Base-by-base conservation (phyloP, 768 basidiomycete species). In the Phaffia australis region DNA sequence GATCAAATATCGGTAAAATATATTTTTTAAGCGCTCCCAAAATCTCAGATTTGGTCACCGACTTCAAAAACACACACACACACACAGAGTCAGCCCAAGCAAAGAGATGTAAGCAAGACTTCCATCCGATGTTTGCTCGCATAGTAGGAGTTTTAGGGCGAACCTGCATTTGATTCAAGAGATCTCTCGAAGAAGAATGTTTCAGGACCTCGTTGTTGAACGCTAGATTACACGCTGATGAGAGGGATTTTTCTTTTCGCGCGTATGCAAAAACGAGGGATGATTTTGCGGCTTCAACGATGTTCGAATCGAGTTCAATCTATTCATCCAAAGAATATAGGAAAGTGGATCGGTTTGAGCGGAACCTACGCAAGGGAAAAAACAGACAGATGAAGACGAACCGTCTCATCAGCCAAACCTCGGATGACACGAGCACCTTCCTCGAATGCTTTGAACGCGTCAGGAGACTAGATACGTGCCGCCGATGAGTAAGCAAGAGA, bases 191-290 rank as follows among this genome's bases (percentile, higher is more conserved):
- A 84, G 6, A 85, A 78, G 14, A 97, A 83, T 85, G 87, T 73
- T 88, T 89, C n/a, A 99, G 80, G 0, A 86, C 88, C 79, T 95
- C 89, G 77, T 98, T 93, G 35, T 81, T 79, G 77, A 95, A 97
- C 0, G 91, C 94, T 29, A 83, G 46, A 77, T 86, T 75, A 76
- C 92, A 93, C 52, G 94, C 94, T 71, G 86, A 83, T n/a, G 83
- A 83, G 32, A 88, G 84, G 3, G 90, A 94, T 23, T 91, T 86
- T 25, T 94, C 87, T 55, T 81, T 80, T 73, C 84, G 84, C 0
- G 92, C 84, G 14, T 92, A 86, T 9, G 81, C 80, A 72, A 85
- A 97, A 4, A 95, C 92, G 69, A 95, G 86, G 57, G 84, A 87
- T 70, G 89, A 92, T 79, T 94, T 91, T 5, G 92, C 89, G 0